phyloP scores from a whole-genome alignment of 257 asterid species.

The Penstemon davidsonii region DNA sequence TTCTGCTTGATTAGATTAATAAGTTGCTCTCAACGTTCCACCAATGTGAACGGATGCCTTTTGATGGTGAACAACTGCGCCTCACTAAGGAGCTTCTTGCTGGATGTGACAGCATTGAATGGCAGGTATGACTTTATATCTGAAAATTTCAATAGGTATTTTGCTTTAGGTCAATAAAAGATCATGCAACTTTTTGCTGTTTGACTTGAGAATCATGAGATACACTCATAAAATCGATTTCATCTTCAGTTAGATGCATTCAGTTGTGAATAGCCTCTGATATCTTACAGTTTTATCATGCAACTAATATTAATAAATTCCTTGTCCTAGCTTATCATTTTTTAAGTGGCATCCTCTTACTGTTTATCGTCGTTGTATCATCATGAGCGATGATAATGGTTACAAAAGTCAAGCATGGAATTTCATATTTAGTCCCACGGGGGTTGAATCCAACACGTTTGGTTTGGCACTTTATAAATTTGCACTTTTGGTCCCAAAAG shows the following conservation, averaged over 20 bases:
- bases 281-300: neutral
- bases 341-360: neutral
- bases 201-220: neutral
- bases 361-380: constrained; percentile 4
- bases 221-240: neutral
- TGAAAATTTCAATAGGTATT: constrained; percentile 20
- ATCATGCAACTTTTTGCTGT: constrained; percentile 12
- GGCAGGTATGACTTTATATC: constrained; percentile 74
- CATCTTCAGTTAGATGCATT: constrained; percentile 20
- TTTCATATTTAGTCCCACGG: no score
- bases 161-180: constrained; percentile 9
- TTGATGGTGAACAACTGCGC: constrained; percentile 59
- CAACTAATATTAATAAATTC: constrained; percentile 1
- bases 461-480: no score
- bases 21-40: constrained; percentile 74
- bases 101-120: constrained; percentile 83
- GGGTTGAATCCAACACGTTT: no score
- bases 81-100: constrained; percentile 77
- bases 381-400: constrained; percentile 9
- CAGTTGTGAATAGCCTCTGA: constrained; percentile 17
- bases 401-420: neutral
- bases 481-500: no score
- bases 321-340: constrained; percentile 8
- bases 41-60: constrained; percentile 77
- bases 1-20: constrained; percentile 65